Conservation (phyloP, 768 basidiomycete species). For the Tricholoma sp. region DNA sequence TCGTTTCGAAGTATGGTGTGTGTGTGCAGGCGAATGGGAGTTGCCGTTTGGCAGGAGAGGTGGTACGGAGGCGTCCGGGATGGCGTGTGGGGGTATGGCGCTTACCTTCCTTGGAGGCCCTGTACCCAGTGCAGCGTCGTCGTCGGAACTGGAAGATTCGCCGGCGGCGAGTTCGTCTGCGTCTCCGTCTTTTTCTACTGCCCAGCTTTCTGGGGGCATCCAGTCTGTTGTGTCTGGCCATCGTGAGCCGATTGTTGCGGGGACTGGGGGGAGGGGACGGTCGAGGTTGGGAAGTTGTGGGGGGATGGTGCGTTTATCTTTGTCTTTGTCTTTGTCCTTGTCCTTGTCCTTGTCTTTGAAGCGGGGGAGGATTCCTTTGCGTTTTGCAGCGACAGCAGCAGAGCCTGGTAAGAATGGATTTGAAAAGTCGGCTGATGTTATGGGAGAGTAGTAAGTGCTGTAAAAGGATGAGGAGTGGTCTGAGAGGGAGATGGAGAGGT, state of each 20-base stretch:
- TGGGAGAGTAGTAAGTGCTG: conserved; percentile 7
- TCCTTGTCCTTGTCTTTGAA: background rate
- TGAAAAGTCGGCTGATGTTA: conserved; percentile 31
- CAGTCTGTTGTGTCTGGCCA: conserved; percentile 29
- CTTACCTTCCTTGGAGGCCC: background rate
- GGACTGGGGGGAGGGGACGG: background rate
- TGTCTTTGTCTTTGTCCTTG: too few species aligned
- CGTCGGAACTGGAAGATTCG: conserved; percentile 26
- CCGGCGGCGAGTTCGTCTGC: conserved; percentile 29
- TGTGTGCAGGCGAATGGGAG: background rate
- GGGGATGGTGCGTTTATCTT: background rate
- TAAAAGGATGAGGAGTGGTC: conserved; percentile 22
- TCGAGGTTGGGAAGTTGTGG: background rate
- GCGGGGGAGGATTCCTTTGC: conserved; percentile 10
- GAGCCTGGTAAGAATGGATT: conserved; percentile 35
- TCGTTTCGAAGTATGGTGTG: background rate
- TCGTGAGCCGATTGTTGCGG: background rate
- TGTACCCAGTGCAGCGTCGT: conserved; percentile 16
- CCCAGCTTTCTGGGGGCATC: conserved; percentile 78
- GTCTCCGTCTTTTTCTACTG: conserved; percentile 47
- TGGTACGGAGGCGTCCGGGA: too few species aligned
- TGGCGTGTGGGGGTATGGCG: background rate
- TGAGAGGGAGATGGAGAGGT: conserved; percentile 8
- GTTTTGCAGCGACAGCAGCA: conserved; percentile 18
- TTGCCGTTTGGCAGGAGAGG: too few species aligned